Percentiles rank a stretch among this genome's conserved stretches.
phyloP scores from a whole-genome alignment of 306 rosid genomes.

The Quercus parvula region DNA sequence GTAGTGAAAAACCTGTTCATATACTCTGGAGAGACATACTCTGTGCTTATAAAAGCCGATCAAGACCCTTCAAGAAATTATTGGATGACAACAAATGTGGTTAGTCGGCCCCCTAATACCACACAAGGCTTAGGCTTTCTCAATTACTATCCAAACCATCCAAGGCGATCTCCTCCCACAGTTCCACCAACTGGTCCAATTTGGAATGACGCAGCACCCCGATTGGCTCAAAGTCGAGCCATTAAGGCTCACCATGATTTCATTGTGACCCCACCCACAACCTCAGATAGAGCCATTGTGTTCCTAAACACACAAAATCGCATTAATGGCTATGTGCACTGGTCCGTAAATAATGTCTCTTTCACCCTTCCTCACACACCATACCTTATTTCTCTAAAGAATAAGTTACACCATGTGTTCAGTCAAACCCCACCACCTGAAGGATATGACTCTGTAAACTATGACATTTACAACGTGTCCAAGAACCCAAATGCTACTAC shows the following conservation, averaged over 20 bases:
- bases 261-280: constrained; percentile 50
- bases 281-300: constrained; percentile 66
- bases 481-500: constrained; percentile 51
- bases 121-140: constrained; percentile 64
- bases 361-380: constrained; percentile 68
- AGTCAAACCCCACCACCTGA: constrained; percentile 60
- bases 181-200: constrained; percentile 53
- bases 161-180: constrained; percentile 46
- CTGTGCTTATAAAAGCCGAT: constrained; percentile 67
- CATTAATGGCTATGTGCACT: constrained; percentile 24
- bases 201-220: constrained; percentile 46
- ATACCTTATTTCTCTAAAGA: constrained; percentile 63
- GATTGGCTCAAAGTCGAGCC: constrained; percentile 59
- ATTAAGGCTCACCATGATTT: constrained; percentile 52
- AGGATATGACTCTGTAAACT: constrained; percentile 42
- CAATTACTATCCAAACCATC: constrained; percentile 92
- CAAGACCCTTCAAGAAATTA: constrained; percentile 77
- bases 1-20: constrained; percentile 64
- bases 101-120: constrained; percentile 53
- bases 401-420: constrained; percentile 37
- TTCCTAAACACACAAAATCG: constrained; percentile 75
- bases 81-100: constrained; percentile 70
- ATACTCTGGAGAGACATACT: constrained; percentile 89
- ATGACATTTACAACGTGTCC: constrained; percentile 33
- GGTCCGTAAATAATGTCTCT: constrained; percentile 85